Conservation (phyloP, 306 rosid species). For the Prosopis cineraria region DNA sequence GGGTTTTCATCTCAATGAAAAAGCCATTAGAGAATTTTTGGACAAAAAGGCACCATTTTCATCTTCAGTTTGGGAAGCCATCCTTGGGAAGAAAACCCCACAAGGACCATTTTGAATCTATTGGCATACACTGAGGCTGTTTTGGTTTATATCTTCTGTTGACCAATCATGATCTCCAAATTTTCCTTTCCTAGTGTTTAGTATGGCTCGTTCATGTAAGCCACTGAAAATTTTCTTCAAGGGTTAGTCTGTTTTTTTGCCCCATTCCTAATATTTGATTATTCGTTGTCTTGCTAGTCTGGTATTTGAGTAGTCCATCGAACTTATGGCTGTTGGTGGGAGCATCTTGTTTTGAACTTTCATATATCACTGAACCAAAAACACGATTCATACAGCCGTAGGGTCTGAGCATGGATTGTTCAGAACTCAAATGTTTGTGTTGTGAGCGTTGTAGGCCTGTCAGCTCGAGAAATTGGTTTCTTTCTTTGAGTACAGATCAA, state of each 20-base stretch:
- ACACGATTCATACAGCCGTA: too few relatives aligned
- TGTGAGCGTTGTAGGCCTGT: too few relatives aligned
- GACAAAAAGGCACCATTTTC: conserved; percentile 68
- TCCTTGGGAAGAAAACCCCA: conserved; percentile 60
- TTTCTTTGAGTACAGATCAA: too few relatives aligned
- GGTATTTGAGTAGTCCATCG: too few relatives aligned
- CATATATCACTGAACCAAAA: too few relatives aligned
- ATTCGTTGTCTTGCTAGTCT: too few relatives aligned
- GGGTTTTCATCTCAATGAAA: conserved; percentile 68
- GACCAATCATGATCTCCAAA: background rate
- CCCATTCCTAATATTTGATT: too few relatives aligned
- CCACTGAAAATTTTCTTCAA: conserved; percentile 1
- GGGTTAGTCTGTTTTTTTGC: background rate
- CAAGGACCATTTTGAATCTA: conserved; percentile 50
- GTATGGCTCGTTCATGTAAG: background rate
- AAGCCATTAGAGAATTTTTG: conserved; percentile 69
- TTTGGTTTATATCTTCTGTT: conserved; percentile 22
- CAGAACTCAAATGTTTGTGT: too few relatives aligned
- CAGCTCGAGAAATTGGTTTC: too few relatives aligned
- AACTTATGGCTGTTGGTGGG: too few relatives aligned
- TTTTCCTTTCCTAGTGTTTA: background rate
- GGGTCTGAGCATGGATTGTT: too few relatives aligned
- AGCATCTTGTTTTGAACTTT: too few relatives aligned
- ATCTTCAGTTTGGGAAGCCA: conserved; percentile 68
- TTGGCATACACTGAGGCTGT: conserved; percentile 18